These are phyloP conservation scores for Parietaria judaica DNA, from an alignment of 306 rosid species.

Conservation along the genomic window DNA sequence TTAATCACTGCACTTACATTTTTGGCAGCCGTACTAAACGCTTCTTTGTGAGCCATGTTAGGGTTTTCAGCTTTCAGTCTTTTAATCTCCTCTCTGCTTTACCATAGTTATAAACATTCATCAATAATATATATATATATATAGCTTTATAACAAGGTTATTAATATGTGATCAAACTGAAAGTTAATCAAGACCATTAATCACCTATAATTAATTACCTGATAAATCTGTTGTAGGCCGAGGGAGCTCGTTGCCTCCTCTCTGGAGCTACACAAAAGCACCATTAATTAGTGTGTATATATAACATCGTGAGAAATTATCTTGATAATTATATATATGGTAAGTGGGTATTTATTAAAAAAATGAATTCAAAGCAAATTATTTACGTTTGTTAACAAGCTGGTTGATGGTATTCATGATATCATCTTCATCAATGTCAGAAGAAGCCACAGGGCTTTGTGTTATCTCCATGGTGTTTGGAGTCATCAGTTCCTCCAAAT, in stretches of 20 bases:
- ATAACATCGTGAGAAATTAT: constrained; percentile 7
- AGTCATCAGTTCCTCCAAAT: constrained; percentile 33
- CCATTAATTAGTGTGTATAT: neutral
- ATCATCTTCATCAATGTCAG: constrained; percentile 65
- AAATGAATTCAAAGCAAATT: too few species aligned
- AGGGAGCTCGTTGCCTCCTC: constrained; percentile 92
- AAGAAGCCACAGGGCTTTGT: constrained; percentile 37
- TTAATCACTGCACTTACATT: constrained; percentile 40
- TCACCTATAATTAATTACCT: constrained; percentile 36
- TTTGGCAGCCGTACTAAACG: constrained; percentile 86
- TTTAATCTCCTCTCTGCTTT: constrained; percentile 74
- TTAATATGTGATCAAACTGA: neutral
- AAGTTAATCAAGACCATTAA: too few species aligned
- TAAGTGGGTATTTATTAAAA: too few species aligned
- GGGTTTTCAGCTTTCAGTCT: constrained; percentile 89
- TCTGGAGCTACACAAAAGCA: constrained; percentile 56
- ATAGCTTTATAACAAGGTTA: neutral
- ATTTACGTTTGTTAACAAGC: constrained; percentile 62
- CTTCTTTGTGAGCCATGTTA: constrained; percentile 85
- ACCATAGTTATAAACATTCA: constrained; percentile 11
- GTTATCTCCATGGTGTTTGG: constrained; percentile 32
- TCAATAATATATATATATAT: too few species aligned
- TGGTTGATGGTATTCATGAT: constrained; percentile 31
- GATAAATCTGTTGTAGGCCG: constrained; percentile 90
- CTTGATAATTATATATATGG: too few species aligned